Evolutionary conservation across 371 early-diverging fungal genomes (phyloP).

Genomic region (Mortierella sp.): DNA sequence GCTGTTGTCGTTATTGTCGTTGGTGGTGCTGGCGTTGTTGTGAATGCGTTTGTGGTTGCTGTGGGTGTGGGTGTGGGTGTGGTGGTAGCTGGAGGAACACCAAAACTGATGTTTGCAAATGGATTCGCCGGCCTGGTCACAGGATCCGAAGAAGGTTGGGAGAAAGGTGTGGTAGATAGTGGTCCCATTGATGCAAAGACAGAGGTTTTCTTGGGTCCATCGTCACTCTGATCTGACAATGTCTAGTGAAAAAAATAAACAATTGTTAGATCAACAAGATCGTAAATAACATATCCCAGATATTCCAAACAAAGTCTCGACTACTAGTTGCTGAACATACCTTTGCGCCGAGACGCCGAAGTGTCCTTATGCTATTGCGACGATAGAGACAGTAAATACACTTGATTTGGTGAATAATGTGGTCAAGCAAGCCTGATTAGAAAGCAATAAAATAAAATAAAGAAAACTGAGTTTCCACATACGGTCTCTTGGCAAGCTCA

Average conservation of each 20-base stretch:
- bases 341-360: constrained; percentile 32
- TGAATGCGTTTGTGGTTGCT: neutral
- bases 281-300: neutral
- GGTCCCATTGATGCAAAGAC: constrained; percentile 16
- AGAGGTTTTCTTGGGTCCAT: constrained; percentile 16
- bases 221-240: constrained; percentile 22
- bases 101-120: constrained; percentile 21
- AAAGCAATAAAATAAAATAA: neutral
- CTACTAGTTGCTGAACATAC: constrained; percentile 3
- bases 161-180: neutral
- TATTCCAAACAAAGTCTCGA: neutral
- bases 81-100: neutral
- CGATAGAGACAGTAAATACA: neutral
- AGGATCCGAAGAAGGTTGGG: neutral
- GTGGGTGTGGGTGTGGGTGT: neutral
- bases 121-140: constrained; percentile 10
- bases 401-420: neutral
- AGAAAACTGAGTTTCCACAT: constrained; percentile 2
- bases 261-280: neutral
- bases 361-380: constrained; percentile 22
- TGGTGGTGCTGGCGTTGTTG: neutral
- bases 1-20: neutral
- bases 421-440: neutral
- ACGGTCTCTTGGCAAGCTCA: constrained; percentile 43
- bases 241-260: constrained; percentile 4